phyloP scores from a whole-genome alignment of 148 eudicot species.

The Rhododendron henanense region DNA sequence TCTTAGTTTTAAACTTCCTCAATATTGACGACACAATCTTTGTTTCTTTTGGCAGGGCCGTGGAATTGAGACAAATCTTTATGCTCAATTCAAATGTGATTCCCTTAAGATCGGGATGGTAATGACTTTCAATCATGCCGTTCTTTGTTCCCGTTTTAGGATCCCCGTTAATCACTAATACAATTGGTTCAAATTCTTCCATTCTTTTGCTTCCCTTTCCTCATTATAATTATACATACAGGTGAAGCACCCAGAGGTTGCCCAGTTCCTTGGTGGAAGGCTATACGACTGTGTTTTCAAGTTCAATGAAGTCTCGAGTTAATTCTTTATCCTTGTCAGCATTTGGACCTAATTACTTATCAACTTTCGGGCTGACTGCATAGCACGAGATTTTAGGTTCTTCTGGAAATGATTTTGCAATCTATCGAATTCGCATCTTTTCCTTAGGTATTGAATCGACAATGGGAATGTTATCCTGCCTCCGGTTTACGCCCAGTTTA shows the following conservation, averaged over 20 bases:
- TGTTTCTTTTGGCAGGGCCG: slow-evolving; percentile 66
- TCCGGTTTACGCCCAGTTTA: not conserved
- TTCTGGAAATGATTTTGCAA: not conserved
- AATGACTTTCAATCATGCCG: slow-evolving; percentile 10
- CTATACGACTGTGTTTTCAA: slow-evolving; percentile 97
- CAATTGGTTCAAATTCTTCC: not conserved
- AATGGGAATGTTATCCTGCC: not conserved
- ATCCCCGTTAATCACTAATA: not conserved
- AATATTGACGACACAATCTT: not conserved
- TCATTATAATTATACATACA: slow-evolving; percentile 12
- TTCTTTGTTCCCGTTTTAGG: not conserved
- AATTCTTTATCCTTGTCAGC: slow-evolving; percentile 6
- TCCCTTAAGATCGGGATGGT: slow-evolving; percentile 98
- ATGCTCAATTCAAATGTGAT: slow-evolving; percentile 94
- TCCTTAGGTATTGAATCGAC: not conserved
- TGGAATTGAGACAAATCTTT: slow-evolving; percentile 95
- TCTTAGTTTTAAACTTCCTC: not conserved
- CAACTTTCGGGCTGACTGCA: not conserved
- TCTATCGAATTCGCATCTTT: not conserved
- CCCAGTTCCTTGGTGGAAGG: slow-evolving; percentile 94
- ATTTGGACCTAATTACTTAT: not conserved
- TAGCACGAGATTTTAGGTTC: slow-evolving; percentile 9
- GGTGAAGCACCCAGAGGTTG: slow-evolving; percentile 99
- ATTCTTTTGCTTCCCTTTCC: not conserved
- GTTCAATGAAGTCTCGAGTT: slow-evolving; percentile 55